phyloP scores from a whole-genome alignment of 306 rosid genomes.

The Prunus mongolica region DNA sequence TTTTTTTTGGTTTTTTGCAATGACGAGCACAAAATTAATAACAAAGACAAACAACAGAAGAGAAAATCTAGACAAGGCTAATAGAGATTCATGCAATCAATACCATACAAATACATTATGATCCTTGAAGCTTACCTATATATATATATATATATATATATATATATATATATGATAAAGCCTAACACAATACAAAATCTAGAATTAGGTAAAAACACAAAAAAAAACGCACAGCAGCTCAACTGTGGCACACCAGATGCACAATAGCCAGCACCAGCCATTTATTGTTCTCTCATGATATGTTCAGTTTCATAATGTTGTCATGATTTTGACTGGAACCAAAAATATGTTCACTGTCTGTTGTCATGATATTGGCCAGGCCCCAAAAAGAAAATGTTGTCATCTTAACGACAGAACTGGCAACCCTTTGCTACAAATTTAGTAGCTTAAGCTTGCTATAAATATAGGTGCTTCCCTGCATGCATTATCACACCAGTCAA shows the following conservation, averaged over 20 bases:
- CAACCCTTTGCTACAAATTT: not conserved
- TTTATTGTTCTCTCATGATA: not conserved
- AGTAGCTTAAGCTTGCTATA: not conserved
- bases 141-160: too few relatives aligned
- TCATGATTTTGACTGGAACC: not conserved
- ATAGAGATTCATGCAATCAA: not conserved
- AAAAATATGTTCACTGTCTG: not conserved
- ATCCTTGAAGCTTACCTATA: not conserved
- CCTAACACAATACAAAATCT: too few relatives aligned
- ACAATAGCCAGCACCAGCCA: not conserved
- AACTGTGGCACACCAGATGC: too few relatives aligned
- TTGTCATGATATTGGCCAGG: not conserved
- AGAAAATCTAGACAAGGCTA: not conserved
- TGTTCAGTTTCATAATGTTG: not conserved
- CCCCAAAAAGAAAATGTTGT: not conserved
- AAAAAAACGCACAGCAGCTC: too few relatives aligned
- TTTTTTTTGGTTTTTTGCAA: too few relatives aligned
- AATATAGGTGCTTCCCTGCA: not conserved
- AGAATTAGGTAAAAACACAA: too few relatives aligned
- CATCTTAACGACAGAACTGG: not conserved
- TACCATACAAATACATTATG: not conserved
- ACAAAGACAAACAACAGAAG: too few relatives aligned
- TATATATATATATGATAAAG: too few relatives aligned
- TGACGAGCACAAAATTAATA: too few relatives aligned
- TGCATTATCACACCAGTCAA: not conserved